A percentile compares a stretch with the other conserved stretches of the same genome.
phyloP scores from a whole-genome alignment of 352 stramenopile genomes.

The Globisporangium cystogenes region DNA sequence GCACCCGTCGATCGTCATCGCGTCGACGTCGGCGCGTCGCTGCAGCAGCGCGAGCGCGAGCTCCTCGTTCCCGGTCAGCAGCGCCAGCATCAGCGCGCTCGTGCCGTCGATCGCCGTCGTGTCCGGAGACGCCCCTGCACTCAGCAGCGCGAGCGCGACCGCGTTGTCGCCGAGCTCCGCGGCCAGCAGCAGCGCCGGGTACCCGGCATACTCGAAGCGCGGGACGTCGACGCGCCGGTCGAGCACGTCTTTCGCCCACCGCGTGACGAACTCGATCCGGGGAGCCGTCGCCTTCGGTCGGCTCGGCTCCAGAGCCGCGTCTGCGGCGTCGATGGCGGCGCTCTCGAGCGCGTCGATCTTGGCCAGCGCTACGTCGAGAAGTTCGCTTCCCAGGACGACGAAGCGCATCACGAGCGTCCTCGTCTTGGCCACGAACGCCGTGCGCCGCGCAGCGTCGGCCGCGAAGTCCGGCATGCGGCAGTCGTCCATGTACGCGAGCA shows the following conservation, averaged over 20 bases:
- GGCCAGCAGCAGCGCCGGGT: constrained; percentile 49
- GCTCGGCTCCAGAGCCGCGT: neutral
- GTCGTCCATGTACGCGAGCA: constrained; percentile 38
- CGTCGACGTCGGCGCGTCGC: constrained; percentile 35
- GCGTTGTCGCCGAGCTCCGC: constrained; percentile 31
- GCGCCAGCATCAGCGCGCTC: constrained; percentile 55
- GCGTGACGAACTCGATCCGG: constrained; percentile 11
- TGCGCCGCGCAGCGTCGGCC: constrained; percentile 7
- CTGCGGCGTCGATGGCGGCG: neutral
- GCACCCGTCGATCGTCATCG: constrained; percentile 40
- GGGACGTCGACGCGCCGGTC: constrained; percentile 28
- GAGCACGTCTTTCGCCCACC: constrained; percentile 45
- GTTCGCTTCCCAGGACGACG: constrained; percentile 11
- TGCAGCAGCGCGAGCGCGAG: constrained; percentile 25
- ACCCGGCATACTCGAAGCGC: constrained; percentile 44
- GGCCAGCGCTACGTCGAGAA: neutral
- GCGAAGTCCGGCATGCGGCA: constrained; percentile 20
- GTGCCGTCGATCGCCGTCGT: constrained; percentile 22
- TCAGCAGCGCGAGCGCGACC: constrained; percentile 30
- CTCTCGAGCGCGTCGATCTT: constrained; percentile 1
- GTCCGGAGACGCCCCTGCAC: constrained; percentile 30
- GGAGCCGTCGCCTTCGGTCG: neutral
- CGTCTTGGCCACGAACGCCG: constrained; percentile 16
- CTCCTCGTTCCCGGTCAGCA: constrained; percentile 38
- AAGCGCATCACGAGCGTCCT: constrained; percentile 24